Percentiles rank a stretch among this genome's conserved stretches.
Evolutionary conservation across 1,284 basidiomycete species (phyloP).

Genomic region (Trametes versicolor): DNA sequence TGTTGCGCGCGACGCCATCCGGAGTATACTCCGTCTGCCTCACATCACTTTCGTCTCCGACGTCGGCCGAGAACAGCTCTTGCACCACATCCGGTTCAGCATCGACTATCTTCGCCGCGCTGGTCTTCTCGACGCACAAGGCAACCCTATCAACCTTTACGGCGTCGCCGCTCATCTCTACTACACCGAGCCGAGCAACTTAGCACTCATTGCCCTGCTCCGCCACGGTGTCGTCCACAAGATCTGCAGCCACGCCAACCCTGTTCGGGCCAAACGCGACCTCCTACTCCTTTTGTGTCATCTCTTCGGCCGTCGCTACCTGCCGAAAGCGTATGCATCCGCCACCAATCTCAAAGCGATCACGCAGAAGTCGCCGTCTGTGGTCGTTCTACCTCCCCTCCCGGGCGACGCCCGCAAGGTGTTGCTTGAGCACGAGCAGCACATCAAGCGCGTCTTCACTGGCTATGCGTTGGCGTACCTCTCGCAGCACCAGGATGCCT

Average conservation of each 20-base stretch:
- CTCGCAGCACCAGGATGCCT: slow-evolving; percentile 45
- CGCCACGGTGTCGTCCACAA: slow-evolving; percentile 66
- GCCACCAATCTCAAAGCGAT: slow-evolving; percentile 48
- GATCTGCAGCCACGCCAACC: slow-evolving; percentile 55
- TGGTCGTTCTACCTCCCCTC: slow-evolving; percentile 64
- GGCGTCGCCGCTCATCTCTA: slow-evolving; percentile 67
- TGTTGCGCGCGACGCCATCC: slow-evolving; percentile 58
- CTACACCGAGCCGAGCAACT: slow-evolving; percentile 74
- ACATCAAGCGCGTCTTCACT: slow-evolving; percentile 62
- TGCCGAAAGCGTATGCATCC: slow-evolving; percentile 55
- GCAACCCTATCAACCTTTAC: slow-evolving; percentile 68
- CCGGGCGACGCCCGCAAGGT: slow-evolving; percentile 49
- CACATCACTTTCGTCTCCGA: slow-evolving; percentile 65
- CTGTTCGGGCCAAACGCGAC: slow-evolving; percentile 55
- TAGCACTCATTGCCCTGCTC: slow-evolving; percentile 68
- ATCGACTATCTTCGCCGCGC: slow-evolving; percentile 73
- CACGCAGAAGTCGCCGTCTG: slow-evolving; percentile 60
- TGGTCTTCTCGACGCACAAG: slow-evolving; percentile 59
- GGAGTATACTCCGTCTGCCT: slow-evolving; percentile 62
- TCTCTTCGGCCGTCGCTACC: slow-evolving; percentile 65
- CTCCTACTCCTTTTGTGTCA: slow-evolving; percentile 65
- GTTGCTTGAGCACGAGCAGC: slow-evolving; percentile 58
- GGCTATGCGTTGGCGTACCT: slow-evolving; percentile 63
- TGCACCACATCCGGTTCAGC: slow-evolving; percentile 75
- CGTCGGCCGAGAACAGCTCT: slow-evolving; percentile 60